Conservation (phyloP, 306 rosid genomes). For the Cicer chorassanicum region DNA sequence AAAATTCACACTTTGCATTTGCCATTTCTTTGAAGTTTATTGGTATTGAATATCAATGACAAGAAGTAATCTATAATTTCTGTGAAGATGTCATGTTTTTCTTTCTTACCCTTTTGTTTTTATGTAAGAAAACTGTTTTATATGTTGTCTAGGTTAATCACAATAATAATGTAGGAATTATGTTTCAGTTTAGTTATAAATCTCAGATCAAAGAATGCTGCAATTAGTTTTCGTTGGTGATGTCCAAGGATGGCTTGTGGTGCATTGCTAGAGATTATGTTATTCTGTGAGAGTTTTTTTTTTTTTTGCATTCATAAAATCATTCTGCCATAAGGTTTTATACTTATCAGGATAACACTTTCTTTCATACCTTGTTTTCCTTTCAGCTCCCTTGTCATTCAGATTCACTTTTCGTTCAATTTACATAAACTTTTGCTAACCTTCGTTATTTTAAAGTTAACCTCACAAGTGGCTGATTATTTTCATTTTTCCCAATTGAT, state of each 20-base stretch:
- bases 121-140: neutral
- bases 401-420: neutral
- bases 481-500: constrained; percentile 8
- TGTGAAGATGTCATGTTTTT: constrained; percentile 13
- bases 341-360: neutral
- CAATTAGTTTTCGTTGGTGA: neutral
- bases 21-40: neutral
- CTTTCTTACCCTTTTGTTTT: neutral
- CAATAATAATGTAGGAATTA: neutral
- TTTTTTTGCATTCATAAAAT: neutral
- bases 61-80: neutral
- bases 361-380: neutral
- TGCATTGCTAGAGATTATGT: neutral
- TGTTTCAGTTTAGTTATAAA: neutral
- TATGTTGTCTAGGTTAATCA: neutral
- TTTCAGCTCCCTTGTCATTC: neutral
- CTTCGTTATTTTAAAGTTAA: neutral
- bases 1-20: constrained; percentile 15
- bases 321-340: neutral
- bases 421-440: neutral
- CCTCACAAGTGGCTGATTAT: neutral
- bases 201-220: neutral
- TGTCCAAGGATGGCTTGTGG: neutral
- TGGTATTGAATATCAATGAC: constrained; percentile 1
- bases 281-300: neutral